Evolutionary conservation across 345 rosid species (phyloP).

Genomic region (Gossypium mustelinum): DNA sequence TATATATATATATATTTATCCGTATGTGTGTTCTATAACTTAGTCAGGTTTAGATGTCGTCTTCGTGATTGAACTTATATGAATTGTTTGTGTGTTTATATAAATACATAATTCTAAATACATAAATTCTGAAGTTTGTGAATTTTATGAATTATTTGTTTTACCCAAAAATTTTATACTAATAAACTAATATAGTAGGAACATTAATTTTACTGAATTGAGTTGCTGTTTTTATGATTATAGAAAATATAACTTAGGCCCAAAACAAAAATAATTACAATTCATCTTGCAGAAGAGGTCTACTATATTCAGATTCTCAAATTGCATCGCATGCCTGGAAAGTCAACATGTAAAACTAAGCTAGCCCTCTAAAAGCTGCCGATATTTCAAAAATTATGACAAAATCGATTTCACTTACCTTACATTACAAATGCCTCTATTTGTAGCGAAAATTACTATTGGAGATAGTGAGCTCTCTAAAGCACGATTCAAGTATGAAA

Average conservation of each 20-base stretch:
- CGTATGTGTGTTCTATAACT: no score
- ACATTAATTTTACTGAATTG: no score
- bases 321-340: not conserved
- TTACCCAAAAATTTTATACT: no score
- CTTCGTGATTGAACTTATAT: no score
- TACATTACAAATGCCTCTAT: slow-evolving; percentile 92
- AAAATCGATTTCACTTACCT: slow-evolving; percentile 44
- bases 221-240: no score
- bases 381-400: not conserved
- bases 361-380: not conserved
- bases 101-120: no score
- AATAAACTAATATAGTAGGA: no score
- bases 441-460: slow-evolving; percentile 94
- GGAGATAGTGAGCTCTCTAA: slow-evolving; percentile 94
- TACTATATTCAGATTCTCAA: not conserved
- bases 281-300: not conserved
- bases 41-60: no score
- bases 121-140: no score
- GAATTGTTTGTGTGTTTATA: no score
- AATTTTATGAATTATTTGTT: no score
- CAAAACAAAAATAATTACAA: not conserved
- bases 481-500: slow-evolving; percentile 93
- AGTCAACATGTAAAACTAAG: not conserved
- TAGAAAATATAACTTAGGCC: not conserved
- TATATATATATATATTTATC: no score